phyloP scores from a whole-genome alignment of 805 yeast species.

The Candida michaelii region DNA sequence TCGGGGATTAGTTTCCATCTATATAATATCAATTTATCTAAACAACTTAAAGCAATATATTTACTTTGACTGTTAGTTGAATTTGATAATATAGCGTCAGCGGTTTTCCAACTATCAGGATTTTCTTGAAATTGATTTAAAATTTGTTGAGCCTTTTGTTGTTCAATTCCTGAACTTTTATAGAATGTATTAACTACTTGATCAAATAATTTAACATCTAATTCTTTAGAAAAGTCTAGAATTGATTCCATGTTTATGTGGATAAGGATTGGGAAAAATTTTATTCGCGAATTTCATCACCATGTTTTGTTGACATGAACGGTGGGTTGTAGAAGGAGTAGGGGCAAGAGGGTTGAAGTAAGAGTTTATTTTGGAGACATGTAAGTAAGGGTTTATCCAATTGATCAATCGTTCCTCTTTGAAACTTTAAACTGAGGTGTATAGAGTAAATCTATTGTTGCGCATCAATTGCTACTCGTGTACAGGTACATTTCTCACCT shows the following conservation, averaged over 20 bases:
- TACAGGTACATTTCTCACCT: too few species aligned
- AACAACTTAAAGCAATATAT: slow-evolving; percentile 84
- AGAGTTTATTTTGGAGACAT: too few species aligned
- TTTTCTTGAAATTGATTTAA: slow-evolving; percentile 85
- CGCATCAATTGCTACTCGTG: too few species aligned
- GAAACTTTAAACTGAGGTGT: too few species aligned
- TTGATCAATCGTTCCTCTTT: too few species aligned
- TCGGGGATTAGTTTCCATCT: slow-evolving; percentile 92
- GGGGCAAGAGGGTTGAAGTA: background rate
- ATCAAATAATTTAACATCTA: slow-evolving; percentile 79
- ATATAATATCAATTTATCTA: slow-evolving; percentile 86
- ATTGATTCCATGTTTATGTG: slow-evolving; percentile 70
- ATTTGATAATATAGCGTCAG: slow-evolving; percentile 81
- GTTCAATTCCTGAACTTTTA: slow-evolving; percentile 69
- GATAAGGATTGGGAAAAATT: slow-evolving; percentile 9
- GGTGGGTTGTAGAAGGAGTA: too few species aligned
- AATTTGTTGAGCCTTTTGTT: slow-evolving; percentile 67
- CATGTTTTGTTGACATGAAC: background rate
- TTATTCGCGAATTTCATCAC: slow-evolving; percentile 4
- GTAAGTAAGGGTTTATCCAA: too few species aligned
- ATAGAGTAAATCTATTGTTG: too few species aligned
- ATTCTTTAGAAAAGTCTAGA: slow-evolving; percentile 80
- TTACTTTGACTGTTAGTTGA: slow-evolving; percentile 84
- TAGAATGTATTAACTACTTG: slow-evolving; percentile 83
- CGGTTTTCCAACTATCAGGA: slow-evolving; percentile 94